Evolutionary conservation across 352 stramenopile genomes (phyloP).

Genomic region (Phytophthora gonapodyides): DNA sequence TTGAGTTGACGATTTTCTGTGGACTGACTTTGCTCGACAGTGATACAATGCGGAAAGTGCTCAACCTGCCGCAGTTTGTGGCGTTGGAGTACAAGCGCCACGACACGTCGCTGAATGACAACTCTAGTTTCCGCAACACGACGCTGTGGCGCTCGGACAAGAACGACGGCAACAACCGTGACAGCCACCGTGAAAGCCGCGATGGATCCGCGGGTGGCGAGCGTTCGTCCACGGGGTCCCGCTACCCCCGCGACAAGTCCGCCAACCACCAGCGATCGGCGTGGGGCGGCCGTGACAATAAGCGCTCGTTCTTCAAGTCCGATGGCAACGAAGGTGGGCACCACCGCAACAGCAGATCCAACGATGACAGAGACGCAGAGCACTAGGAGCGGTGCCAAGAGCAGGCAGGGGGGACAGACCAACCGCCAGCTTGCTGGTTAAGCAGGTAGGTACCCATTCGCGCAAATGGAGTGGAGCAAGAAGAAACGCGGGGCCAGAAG

Average conservation of each 20-base stretch:
- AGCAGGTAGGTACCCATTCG: slow-evolving; percentile 12
- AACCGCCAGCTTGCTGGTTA: slow-evolving; percentile 8
- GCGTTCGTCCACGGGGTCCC: slow-evolving; percentile 41
- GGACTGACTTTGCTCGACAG: slow-evolving; percentile 29
- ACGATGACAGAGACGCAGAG: slow-evolving; percentile 36
- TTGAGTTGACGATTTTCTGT: too few relatives aligned
- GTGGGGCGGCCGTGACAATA: slow-evolving; percentile 62
- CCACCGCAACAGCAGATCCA: slow-evolving; percentile 40
- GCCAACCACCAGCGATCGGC: slow-evolving; percentile 47
- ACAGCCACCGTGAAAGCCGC: slow-evolving; percentile 36
- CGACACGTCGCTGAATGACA: slow-evolving; percentile 84
- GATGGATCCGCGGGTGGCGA: slow-evolving; percentile 27
- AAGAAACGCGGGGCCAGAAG: slow-evolving; percentile 5
- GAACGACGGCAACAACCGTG: slow-evolving; percentile 39
- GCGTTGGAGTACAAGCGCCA: slow-evolving; percentile 93
- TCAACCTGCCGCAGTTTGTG: slow-evolving; percentile 92
- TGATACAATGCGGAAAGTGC: slow-evolving; percentile 88
- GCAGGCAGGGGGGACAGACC: neutral
- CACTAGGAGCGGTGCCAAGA: slow-evolving; percentile 12
- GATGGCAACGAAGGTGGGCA: slow-evolving; percentile 42
- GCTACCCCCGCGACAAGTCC: slow-evolving; percentile 61
- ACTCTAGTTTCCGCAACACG: slow-evolving; percentile 80
- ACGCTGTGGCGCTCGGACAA: slow-evolving; percentile 78
- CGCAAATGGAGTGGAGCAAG: neutral
- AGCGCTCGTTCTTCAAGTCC: slow-evolving; percentile 59